Evolutionary conservation across 495 filamentous ascomycete genomes (phyloP), one percentile per base, ranked within the genome.

Genomic region (Aspergillus haitiensis): DNA sequence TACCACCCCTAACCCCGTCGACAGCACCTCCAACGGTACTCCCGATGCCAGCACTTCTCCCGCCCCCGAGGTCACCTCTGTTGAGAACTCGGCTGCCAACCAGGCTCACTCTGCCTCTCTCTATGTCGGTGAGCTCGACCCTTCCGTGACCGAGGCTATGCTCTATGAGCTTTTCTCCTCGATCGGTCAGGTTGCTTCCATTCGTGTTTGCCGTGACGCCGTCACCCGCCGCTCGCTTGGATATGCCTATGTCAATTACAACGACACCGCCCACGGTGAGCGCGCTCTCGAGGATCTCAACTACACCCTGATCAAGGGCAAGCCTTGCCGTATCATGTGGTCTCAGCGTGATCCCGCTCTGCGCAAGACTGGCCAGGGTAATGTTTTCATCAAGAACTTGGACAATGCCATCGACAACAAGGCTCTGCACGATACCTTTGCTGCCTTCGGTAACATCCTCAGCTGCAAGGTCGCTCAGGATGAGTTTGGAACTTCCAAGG

Each of bases 241-340:
- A 62, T 99, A 99, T 74, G 95, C 94, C 75, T 99, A 99, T 72
- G 94, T 99, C 75, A 99, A 99, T 84, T 99, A 98, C 86, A 99
- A 98, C 81, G 95, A 90, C 77, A 92, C 92, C 37, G 77, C 84
- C 59, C 95, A 99, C 72, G 94, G 94, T 67, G 94, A 99, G 83
- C 93, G 93, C 75, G 94, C 94, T 61, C 86, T 99, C 51, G 94
- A 99, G 79, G 94, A 99, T 78, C 86, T 99, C 61, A 99, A 99
- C 86, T 99, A 99, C 82, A 99, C 95, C 60, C 81, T 96, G 64
- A 98, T 99, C 83, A 98, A 98, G 86, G 91, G 91, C 68, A 92
- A 91, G 73, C 93, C 94, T 36, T 98, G 95, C 87, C 94, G 94
- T 75, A 99, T 99, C 84, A 99, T 99, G 94, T 99, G 94, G 94